phyloP scores from a whole-genome alignment of 768 basidiomycete genomes.

The Psilocybe cyanescens region DNA sequence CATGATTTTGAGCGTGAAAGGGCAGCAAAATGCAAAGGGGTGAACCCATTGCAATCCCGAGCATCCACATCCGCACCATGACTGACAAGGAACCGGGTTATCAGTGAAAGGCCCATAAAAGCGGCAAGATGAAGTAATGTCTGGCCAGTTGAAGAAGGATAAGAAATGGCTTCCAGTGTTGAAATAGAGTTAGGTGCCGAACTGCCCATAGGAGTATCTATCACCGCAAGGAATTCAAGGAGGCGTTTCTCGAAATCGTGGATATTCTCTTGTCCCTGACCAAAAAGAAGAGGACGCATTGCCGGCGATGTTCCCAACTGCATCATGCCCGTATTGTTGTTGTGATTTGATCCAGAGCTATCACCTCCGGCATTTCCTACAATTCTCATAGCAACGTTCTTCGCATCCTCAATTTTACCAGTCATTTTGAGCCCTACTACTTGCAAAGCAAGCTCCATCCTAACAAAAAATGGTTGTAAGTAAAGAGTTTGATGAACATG shows the following conservation, averaged over 20 bases:
- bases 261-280: slow-evolving; percentile 50
- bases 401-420: slow-evolving; percentile 91
- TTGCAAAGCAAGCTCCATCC: slow-evolving; percentile 95
- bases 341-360: slow-evolving; percentile 41
- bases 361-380: slow-evolving; percentile 74
- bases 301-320: slow-evolving; percentile 50
- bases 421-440: slow-evolving; percentile 98
- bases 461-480: slow-evolving; percentile 32
- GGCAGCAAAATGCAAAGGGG: slow-evolving; percentile 86
- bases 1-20: slow-evolving; percentile 67
- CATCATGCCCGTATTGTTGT: slow-evolving; percentile 48
- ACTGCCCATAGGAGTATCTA: slow-evolving; percentile 65
- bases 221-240: slow-evolving; percentile 77
- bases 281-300: slow-evolving; percentile 57
- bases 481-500: slow-evolving; percentile 4
- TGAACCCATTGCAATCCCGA: slow-evolving; percentile 89
- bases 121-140: slow-evolving; percentile 88
- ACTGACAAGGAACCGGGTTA: slow-evolving; percentile 72
- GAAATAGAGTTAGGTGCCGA: slow-evolving; percentile 45
- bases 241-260: slow-evolving; percentile 77
- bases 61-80: slow-evolving; percentile 80
- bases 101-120: slow-evolving; percentile 73
- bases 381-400: slow-evolving; percentile 92
- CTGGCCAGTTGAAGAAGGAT: slow-evolving; percentile 73
- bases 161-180: slow-evolving; percentile 64